Base-by-base conservation (phyloP, 2,329 filamentous ascomycete species). In the Cryphonectria parasitica region DNA sequence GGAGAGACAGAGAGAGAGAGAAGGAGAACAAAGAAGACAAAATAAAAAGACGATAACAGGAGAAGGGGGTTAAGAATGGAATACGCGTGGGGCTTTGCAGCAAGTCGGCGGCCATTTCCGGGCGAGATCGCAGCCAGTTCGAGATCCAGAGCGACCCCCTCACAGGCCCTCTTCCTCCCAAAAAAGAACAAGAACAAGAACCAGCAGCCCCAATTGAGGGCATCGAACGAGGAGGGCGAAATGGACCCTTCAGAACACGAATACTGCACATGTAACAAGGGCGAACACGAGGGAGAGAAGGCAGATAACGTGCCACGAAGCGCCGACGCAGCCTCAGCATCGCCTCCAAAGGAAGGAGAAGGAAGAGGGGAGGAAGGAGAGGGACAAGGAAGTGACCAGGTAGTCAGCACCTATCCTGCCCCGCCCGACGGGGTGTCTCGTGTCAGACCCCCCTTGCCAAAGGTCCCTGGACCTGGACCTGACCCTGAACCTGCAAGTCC, bases 71-170 rank as follows among this genome's bases (percentile, higher is more conserved):
- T 6, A 49, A 31, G 49, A n/a, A 72, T 71, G 66, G 71, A 71
- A 49, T 70, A 68, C 49, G 71, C 71, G 58, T 72, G 71, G 69
- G 69, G 69, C n/a, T 64, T 71, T 36, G 71, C 71, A 31, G 71
- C 68, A 56, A 72, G 68, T 63, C 63, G 65, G 63, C 64, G 60
- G 66, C 71, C 71, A 64, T 71, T 68, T 71, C 71, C 71, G 66
- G 71, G 63, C 45, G 69, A 69, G n/a, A 60, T 69, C 52, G 58
- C 68, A 41, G 52, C 71, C 39, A 66, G n/a, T 54, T 62, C 68
- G 58, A 67, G 63, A 61, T 43, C 61, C 17, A 69, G 49, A 31
- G 56, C 62, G 13, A 41, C 22, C 19, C 49, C 49, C 11, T 69
- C 62, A 2, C 58, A 49, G 43, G 22, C 25, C 43, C 66, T 36